Evolutionary conservation across 306 rosid genomes (phyloP).

Genomic region (Prunus fruticosa): DNA sequence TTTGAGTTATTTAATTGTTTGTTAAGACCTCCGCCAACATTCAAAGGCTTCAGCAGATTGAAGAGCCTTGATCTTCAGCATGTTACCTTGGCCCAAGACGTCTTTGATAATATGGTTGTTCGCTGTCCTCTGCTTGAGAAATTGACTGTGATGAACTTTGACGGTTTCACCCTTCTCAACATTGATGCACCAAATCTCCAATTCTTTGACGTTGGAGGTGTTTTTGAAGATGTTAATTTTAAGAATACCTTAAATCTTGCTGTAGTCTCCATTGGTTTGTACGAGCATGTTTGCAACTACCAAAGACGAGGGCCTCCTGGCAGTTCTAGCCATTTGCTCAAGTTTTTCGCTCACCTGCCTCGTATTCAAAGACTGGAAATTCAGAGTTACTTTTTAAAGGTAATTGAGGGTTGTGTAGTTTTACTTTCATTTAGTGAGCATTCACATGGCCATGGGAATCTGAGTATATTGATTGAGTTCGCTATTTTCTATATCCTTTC

Average conservation of each 20-base stretch:
- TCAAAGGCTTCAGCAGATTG: slow-evolving; percentile 51
- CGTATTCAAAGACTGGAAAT: slow-evolving; percentile 45
- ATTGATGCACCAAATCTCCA: slow-evolving; percentile 55
- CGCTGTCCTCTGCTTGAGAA: slow-evolving; percentile 54
- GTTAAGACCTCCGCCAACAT: slow-evolving; percentile 53
- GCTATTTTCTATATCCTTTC: neutral
- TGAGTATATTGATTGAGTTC: neutral
- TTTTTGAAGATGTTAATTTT: slow-evolving; percentile 47
- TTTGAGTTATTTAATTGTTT: slow-evolving; percentile 54
- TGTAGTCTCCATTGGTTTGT: slow-evolving; percentile 50
- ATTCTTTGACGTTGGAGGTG: slow-evolving; percentile 56
- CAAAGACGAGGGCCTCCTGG: slow-evolving; percentile 24
- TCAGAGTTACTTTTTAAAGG: slow-evolving; percentile 56
- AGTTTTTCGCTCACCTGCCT: slow-evolving; percentile 49
- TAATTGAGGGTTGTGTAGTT: slow-evolving; percentile 11
- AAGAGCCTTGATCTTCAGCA: slow-evolving; percentile 67
- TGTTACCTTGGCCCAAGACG: slow-evolving; percentile 58
- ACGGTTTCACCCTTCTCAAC: slow-evolving; percentile 49
- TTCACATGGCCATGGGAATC: neutral
- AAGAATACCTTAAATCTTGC: slow-evolving; percentile 44
- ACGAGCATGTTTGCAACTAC: slow-evolving; percentile 25
- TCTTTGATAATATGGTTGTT: slow-evolving; percentile 44
- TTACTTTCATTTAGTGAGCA: neutral
- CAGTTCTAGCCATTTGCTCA: slow-evolving; percentile 39
- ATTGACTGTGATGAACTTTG: slow-evolving; percentile 55